Conservation (phyloP, 768 basidiomycete species). For the Artomyces pyxidatus region DNA sequence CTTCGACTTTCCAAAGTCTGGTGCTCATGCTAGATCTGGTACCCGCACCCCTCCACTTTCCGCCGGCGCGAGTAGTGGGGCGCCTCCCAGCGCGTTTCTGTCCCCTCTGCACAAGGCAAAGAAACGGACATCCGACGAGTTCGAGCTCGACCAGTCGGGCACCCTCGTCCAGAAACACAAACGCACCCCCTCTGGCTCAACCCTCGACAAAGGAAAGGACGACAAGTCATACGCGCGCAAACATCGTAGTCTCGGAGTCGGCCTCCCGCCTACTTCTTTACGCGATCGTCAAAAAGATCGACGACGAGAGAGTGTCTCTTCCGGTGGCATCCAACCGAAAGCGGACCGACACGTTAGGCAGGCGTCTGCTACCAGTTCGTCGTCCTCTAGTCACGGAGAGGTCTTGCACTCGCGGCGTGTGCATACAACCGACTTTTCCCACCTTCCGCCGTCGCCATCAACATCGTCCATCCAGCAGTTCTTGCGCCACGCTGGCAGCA, state of each 20-base stretch:
- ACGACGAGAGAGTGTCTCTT: constrained; percentile 24
- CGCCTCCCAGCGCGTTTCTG: constrained; percentile 14
- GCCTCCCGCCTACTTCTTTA: constrained; percentile 20
- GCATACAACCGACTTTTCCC: constrained; percentile 75
- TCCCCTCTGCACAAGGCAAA: constrained; percentile 16
- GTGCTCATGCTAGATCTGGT: background rate
- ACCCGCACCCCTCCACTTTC: background rate
- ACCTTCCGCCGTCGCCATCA: constrained; percentile 85
- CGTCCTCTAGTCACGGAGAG: constrained; percentile 51
- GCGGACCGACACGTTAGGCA: constrained; percentile 47
- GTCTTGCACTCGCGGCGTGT: constrained; percentile 45
- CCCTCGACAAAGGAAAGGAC: constrained; percentile 36
- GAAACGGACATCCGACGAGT: constrained; percentile 27
- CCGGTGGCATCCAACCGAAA: constrained; percentile 14
- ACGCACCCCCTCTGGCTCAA: constrained; percentile 10
- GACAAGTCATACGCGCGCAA: constrained; percentile 11
- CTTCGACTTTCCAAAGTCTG: constrained; percentile 11
- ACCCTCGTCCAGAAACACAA: constrained; percentile 13
- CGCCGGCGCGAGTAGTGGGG: background rate
- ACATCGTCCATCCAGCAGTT: constrained; percentile 86
- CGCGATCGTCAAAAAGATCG: constrained; percentile 42
- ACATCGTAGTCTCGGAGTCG: constrained; percentile 16
- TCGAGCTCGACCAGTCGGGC: constrained; percentile 21
- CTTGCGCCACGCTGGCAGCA: constrained; percentile 45
- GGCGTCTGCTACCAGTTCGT: constrained; percentile 60